Evolutionary conservation across 148 eudicot genomes (phyloP).

Genomic region (Vaccinium darrowii): DNA sequence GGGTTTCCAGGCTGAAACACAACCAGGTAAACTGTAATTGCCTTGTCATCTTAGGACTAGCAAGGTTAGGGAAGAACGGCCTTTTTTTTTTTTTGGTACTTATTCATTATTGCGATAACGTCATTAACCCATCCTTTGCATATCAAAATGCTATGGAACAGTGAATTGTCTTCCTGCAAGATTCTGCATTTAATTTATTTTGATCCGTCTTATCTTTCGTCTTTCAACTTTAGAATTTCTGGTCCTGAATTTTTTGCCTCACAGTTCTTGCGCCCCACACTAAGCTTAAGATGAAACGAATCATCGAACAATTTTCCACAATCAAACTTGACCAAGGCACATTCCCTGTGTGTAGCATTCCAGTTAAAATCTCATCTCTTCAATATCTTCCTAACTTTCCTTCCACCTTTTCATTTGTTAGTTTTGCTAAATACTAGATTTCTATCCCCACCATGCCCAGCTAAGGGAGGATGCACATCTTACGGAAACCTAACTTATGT

Average conservation of each 20-base stretch:
- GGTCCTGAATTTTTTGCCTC: neutral
- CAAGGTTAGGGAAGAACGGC: neutral
- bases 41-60: neutral
- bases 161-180: neutral
- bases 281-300: neutral
- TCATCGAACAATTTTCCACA: neutral
- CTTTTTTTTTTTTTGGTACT: too few relatives aligned
- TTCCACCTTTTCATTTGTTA: too few relatives aligned
- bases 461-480: too few relatives aligned
- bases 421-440: too few relatives aligned
- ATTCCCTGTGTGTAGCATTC: too few relatives aligned
- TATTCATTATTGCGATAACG: neutral
- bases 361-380: too few relatives aligned
- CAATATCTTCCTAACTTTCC: too few relatives aligned
- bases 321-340: too few relatives aligned
- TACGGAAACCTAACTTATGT: too few relatives aligned
- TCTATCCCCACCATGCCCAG: too few relatives aligned
- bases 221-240: neutral
- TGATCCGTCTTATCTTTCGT: neutral
- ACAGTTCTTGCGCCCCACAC: neutral
- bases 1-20: neutral
- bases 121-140: neutral
- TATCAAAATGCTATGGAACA: neutral
- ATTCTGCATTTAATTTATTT: neutral
- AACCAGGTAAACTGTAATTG: slow-evolving; percentile 1